Base-by-base conservation (phyloP, 1,284 basidiomycete genomes). In the Sporisorium reilianum region DNA sequence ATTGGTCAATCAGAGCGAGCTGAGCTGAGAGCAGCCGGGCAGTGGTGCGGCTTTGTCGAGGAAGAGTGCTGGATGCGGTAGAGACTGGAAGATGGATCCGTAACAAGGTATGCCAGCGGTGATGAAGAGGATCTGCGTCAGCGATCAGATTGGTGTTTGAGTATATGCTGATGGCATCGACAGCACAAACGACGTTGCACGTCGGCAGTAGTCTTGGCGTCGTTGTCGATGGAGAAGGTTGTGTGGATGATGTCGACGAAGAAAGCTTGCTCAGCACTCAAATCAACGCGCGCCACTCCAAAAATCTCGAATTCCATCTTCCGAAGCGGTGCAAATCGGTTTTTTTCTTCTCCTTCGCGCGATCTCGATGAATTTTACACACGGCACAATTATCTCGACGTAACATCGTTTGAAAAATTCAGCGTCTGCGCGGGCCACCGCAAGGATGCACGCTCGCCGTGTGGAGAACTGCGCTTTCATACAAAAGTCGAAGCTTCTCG, bases 251-350 rank as follows among this genome's bases (percentile, higher is more conserved):
- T 26, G 36, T 51, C 36, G 50, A 52, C 50, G 36, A 52, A 52
- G 50, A 40, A 40, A 52, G 50, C 34, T 34, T 1, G 64, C 54
- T 66, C 23, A 58, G 55, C 63, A 53, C 8, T 28, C 52, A 11
- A 55, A 11, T 23, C 14, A 46, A 25, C 40, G 56, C 52, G 63
- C 63, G 52, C 56, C 62, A 64, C 62, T 14, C 36, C 36, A 16
- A 40, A 44, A 34, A 26, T 18, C 48, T 57, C 54, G 59, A 68
- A 42, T 62, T 44, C 65, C 65, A 63, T 63, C 45, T 68, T 68
- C 65, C 65, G 65, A 59, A 55, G 16, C 45, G 26, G 30, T 18
- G 18, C 10, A n/a, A 20, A n/a, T 32, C 28, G n/a, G 5, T 3
- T 54, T 67, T 67, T 58, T 62, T 30, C n/a, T 50, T 11, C 6